Evolutionary conservation across 768 basidiomycete genomes (phyloP).

Genomic region (Amanita fuliginea): DNA sequence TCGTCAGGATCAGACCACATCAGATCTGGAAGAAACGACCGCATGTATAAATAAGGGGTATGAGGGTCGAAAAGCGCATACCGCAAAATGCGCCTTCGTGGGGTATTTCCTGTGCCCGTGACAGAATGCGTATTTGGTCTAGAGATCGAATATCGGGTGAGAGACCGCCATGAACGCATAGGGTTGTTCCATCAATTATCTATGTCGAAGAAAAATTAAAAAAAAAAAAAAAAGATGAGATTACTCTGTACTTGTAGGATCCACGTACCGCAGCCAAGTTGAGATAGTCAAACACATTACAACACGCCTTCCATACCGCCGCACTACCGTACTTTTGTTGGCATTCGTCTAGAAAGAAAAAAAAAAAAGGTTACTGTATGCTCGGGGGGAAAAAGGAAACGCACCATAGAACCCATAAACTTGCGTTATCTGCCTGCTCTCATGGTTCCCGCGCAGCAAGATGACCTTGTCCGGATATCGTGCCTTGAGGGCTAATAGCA

Average conservation of each 20-base stretch:
- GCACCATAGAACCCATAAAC: constrained; percentile 97
- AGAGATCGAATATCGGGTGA: constrained; percentile 93
- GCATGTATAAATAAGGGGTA: not conserved
- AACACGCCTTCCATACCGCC: constrained; percentile 95
- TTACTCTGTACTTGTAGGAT: no score
- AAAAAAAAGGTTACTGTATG: no score
- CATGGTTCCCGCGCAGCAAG: constrained; percentile 89
- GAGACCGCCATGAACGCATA: constrained; percentile 94
- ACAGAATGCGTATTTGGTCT: constrained; percentile 88
- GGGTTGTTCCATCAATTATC: constrained; percentile 88
- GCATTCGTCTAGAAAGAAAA: constrained; percentile 63
- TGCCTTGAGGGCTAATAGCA: constrained; percentile 83
- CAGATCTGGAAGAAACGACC: constrained; percentile 44
- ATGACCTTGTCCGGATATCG: constrained; percentile 91
- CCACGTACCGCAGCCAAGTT: constrained; percentile 80
- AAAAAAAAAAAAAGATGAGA: no score
- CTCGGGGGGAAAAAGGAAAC: no score
- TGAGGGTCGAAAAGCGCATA: constrained; percentile 27
- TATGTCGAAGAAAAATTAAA: no score
- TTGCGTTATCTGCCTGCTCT: constrained; percentile 95
- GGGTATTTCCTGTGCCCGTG: constrained; percentile 94
- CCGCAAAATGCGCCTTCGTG: constrained; percentile 99
- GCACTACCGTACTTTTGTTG: constrained; percentile 97
- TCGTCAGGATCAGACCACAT: constrained; percentile 99
- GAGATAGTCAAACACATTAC: constrained; percentile 91